Evolutionary conservation across 441 rosid species (phyloP), one percentile per base, ranked within the genome.

Genomic region (Populus hybrid): DNA sequence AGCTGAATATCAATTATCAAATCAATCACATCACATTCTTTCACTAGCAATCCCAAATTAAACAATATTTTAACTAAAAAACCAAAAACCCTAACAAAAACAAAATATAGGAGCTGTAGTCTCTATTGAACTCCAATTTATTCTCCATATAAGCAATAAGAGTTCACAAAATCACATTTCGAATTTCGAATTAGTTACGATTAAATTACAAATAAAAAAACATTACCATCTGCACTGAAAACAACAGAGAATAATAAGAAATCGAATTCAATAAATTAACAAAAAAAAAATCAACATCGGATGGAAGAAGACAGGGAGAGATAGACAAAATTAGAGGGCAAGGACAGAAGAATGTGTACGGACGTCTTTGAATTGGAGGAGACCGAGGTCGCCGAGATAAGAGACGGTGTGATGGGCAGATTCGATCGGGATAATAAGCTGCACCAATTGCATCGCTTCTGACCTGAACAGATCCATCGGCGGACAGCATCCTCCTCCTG

Each of bases 381-480:
- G 92, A 73, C 94, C 97, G 36, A 90, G 92, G 84, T 92, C 95
- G 9, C 97, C 97, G 78, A 93, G 93, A 82, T 92, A 91, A 23
- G 93, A 88, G 79, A 93, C 93, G 66, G 94, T 92, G 69, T 88
- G 90, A 84, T 90, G 95, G 75, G 95, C 92, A 8, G 97, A 92
- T 82, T 94, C 97, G 77, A 93, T 88, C 0, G 98, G 99, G 77
- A 93, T 87, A 81, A 92, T 92, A 83, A 93, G 84, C 75, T 92
- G 98, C 59, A 91, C 92, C 82, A 94, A 87, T 61, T 94, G 99
- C 98, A 92, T 92, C 77, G 92, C 73, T 88, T 93, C 99, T 31
- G 97, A 94, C 75, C 95, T 81, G 79, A 94, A 77, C 76, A 94
- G 92, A 90, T 93, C 99, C 95, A 94, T 92, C 89, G 91, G 88